Percentiles rank a stretch among this genome's conserved stretches.
Evolutionary conservation across 768 basidiomycete genomes (phyloP).

Genomic region (Tylopilus plumbeoviolaceoides): DNA sequence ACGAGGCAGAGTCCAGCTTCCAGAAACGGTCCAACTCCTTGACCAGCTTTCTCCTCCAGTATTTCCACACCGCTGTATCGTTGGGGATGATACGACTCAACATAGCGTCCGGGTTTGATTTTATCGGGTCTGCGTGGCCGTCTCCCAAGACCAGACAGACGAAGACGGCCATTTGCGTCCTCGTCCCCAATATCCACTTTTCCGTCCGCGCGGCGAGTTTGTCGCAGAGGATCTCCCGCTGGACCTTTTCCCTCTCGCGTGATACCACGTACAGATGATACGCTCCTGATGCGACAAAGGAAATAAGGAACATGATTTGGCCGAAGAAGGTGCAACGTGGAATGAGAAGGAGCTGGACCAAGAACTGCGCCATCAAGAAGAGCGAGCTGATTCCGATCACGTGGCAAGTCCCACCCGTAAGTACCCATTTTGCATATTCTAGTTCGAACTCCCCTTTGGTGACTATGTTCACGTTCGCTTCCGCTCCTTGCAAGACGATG

Average conservation of each 20-base stretch:
- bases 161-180: constrained; percentile 29
- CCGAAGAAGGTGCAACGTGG: constrained; percentile 31
- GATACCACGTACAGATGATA: constrained; percentile 32
- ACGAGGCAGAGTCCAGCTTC: background rate
- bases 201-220: constrained; percentile 7
- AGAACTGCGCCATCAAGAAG: constrained; percentile 26
- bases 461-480: constrained; percentile 26
- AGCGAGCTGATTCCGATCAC: constrained; percentile 23
- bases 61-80: constrained; percentile 25
- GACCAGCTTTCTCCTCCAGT: constrained; percentile 24
- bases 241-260: constrained; percentile 27
- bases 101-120: constrained; percentile 1
- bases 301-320: constrained; percentile 28
- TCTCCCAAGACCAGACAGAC: constrained; percentile 21
- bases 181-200: constrained; percentile 19
- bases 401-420: constrained; percentile 3
- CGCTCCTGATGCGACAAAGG: constrained; percentile 28
- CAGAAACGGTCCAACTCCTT: constrained; percentile 15
- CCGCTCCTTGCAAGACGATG: constrained; percentile 27
- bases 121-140: background rate
- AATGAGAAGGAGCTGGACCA: constrained; percentile 30
- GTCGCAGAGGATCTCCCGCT: constrained; percentile 16
- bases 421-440: constrained; percentile 14
- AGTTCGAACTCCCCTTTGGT: constrained; percentile 33
- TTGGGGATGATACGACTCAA: constrained; percentile 24